phyloP scores from a whole-genome alignment of 148 eudicot genomes.

The Diospyros kaki region DNA sequence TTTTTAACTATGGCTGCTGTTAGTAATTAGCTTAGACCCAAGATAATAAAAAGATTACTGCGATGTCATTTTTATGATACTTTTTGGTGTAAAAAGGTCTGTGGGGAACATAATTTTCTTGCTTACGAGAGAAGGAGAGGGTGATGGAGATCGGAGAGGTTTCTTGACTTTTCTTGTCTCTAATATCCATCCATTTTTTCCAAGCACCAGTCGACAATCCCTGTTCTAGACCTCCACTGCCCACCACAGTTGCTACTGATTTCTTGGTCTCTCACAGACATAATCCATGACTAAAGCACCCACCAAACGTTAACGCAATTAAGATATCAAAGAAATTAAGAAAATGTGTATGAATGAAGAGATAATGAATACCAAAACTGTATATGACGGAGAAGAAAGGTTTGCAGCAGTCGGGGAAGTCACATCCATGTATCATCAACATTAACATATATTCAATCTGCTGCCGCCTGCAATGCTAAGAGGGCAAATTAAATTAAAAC shows the following conservation, averaged over 20 bases:
- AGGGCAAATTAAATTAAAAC: background rate
- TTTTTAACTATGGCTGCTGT: background rate
- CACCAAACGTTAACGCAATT: too few relatives aligned
- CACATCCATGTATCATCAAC: too few relatives aligned
- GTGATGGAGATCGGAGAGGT: background rate
- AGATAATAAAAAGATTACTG: too few relatives aligned
- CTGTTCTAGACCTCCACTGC: background rate
- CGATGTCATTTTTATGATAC: too few relatives aligned
- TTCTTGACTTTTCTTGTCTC: conserved; percentile 12
- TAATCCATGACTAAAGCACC: background rate
- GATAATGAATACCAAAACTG: background rate
- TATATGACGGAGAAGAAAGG: background rate
- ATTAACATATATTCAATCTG: too few relatives aligned
- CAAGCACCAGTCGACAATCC: background rate
- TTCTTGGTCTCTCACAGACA: background rate
- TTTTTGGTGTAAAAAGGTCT: too few relatives aligned
- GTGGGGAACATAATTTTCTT: too few relatives aligned
- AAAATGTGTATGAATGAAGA: background rate
- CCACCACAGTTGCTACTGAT: background rate
- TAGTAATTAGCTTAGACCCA: background rate
- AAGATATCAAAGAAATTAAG: background rate
- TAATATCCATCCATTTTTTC: background rate
- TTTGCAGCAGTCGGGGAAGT: background rate
- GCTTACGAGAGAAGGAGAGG: too few relatives aligned
- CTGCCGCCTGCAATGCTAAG: too few relatives aligned